Conservation (phyloP, 305 asterid species). For the Fraxinus sp. region DNA sequence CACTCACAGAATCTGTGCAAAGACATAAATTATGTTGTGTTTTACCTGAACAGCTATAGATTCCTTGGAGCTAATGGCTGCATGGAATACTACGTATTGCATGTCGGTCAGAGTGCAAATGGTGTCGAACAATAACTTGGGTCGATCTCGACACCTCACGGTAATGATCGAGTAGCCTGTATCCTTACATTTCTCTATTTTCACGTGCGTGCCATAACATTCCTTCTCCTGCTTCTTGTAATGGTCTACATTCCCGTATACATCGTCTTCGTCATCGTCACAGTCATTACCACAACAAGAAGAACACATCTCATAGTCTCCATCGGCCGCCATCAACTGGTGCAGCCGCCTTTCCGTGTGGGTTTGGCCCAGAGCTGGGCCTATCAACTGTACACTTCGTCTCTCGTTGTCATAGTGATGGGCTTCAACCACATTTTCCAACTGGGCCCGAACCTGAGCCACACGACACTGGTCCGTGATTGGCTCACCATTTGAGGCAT, state of each 20-base stretch:
- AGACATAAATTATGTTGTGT: neutral
- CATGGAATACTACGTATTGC: constrained; percentile 69
- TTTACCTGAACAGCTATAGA: constrained; percentile 71
- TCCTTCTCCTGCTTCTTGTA: constrained; percentile 24
- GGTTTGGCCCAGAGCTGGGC: constrained; percentile 45
- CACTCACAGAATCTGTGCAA: neutral
- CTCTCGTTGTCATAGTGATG: constrained; percentile 58
- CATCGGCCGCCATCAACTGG: constrained; percentile 76
- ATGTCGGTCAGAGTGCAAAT: constrained; percentile 72
- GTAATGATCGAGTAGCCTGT: constrained; percentile 60
- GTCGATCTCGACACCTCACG: constrained; percentile 64
- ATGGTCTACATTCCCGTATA: constrained; percentile 27
- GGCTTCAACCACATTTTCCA: constrained; percentile 74
- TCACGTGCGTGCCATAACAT: constrained; percentile 66
- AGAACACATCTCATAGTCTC: constrained; percentile 60
- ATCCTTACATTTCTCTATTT: constrained; percentile 51
- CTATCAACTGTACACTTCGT: constrained; percentile 53
- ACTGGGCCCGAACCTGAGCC: constrained; percentile 67
- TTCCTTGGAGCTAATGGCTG: constrained; percentile 67
- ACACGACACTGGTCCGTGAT: constrained; percentile 47
- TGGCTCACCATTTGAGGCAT: constrained; percentile 35
- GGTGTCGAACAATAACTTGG: constrained; percentile 75
- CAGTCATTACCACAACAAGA: constrained; percentile 43
- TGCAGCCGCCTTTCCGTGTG: constrained; percentile 95
- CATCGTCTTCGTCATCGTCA: constrained; percentile 29